These are phyloP conservation scores for Apiotrichum akiyoshidainum DNA, from an alignment of 1,284 basidiomycete species.

Conservation along the genomic window DNA sequence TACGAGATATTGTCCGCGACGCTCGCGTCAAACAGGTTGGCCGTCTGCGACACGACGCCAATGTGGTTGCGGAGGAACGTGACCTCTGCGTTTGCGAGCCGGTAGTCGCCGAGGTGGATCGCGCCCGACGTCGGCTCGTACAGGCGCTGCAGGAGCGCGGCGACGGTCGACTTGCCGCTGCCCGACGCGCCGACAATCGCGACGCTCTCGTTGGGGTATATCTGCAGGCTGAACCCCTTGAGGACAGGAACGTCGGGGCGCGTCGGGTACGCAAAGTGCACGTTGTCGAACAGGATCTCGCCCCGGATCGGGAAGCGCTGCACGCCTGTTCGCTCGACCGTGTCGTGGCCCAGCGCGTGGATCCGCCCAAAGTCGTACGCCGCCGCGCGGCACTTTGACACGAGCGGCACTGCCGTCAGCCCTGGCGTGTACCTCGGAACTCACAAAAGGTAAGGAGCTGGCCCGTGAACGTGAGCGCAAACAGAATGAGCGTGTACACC, in stretches of 20 bases:
- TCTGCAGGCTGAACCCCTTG: conserved; percentile 61
- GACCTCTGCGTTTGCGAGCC: conserved; percentile 62
- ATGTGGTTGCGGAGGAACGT: conserved; percentile 74
- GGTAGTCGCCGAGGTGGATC: conserved; percentile 56
- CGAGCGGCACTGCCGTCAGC: conserved; percentile 62
- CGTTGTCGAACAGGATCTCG: conserved; percentile 64
- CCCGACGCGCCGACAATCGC: conserved; percentile 86
- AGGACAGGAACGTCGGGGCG: conserved; percentile 71
- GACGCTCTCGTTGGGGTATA: conserved; percentile 72
- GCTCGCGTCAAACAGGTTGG: conserved; percentile 79
- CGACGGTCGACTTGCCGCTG: conserved; percentile 83
- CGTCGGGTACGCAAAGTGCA: conserved; percentile 77
- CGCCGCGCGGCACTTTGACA: conserved; percentile 75
- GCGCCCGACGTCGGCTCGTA: conserved; percentile 71
- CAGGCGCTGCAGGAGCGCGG: conserved; percentile 74
- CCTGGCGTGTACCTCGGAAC: conserved; percentile 45
- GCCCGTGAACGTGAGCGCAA: conserved; percentile 85
- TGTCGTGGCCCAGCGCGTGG: conserved; percentile 58
- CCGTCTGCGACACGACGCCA: conserved; percentile 78
- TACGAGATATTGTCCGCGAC: conserved; percentile 85
- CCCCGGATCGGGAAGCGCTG: conserved; percentile 65
- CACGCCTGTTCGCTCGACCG: conserved; percentile 65
- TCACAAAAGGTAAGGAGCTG: conserved; percentile 83
- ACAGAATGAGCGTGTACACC: conserved; percentile 86
- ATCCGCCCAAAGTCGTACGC: conserved; percentile 72